phyloP scores from a whole-genome alignment of 164 flowering plant species.

The Vitis labrusca region DNA sequence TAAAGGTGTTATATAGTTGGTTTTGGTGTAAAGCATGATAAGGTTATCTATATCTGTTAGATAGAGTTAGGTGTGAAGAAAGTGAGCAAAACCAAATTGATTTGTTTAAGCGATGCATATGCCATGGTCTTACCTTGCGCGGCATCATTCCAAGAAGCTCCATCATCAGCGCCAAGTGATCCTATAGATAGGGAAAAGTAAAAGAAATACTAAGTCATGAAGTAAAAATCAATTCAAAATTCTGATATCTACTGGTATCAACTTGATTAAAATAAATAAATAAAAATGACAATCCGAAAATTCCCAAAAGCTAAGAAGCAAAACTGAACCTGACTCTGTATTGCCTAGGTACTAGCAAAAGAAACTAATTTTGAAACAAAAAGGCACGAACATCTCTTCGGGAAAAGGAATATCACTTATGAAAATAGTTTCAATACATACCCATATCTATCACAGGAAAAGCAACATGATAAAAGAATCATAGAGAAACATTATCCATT shows the following conservation, averaged over 20 bases:
- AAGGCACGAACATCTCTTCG: no score
- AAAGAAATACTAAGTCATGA: neutral
- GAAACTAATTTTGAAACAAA: no score
- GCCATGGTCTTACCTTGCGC: constrained; percentile 56
- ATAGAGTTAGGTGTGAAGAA: neutral
- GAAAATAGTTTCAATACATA: no score
- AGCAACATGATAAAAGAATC: no score
- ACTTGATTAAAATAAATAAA: no score
- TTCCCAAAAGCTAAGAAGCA: neutral
- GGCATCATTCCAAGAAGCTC: constrained; percentile 96
- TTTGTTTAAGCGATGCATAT: no score
- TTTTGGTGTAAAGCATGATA: neutral
- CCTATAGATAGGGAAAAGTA: constrained; percentile 40
- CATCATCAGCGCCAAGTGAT: constrained; percentile 96
- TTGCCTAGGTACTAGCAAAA: no score
- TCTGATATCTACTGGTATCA: neutral
- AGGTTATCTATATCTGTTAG: neutral
- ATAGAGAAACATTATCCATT: no score
- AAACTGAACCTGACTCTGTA: neutral
- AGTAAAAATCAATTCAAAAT: neutral
- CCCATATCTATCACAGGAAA: no score
- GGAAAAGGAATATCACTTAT: no score
- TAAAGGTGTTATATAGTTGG: neutral
- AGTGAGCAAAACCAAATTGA: no score
- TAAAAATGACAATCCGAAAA: neutral